Base-by-base conservation (phyloP, 116 monocot genomes). In the Posidonia oceanica region DNA sequence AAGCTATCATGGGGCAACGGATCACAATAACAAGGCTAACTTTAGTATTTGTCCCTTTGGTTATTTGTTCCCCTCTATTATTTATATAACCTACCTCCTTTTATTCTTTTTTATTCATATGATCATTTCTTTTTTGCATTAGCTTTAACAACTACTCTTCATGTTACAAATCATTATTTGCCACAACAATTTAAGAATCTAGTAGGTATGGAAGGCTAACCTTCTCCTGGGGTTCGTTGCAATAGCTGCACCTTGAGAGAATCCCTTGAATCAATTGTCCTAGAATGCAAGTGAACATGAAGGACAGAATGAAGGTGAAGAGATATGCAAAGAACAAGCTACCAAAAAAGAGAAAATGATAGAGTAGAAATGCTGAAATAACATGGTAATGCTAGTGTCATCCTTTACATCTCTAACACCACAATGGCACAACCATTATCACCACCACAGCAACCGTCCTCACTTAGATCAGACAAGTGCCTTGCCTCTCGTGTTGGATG, bases 241-340 rank as follows among this genome's bases (percentile, higher is more conserved):
- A 55, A 20, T 69, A 56, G 69, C 29, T 69, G 69, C 55, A 56
- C 38, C 69, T 39, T 69, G 8, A 36, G 38, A 56, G 69, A 39
- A 36, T 55, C 69, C 36, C 36, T 56, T 69, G 69, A 69, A 55
- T 69, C 37, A 56, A 69, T 69, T 37, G 51, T 69, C 69, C 69
- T 69, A 56, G 37, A 69, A 37, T 16, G 6, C 38, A 69, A 52
- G 7, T 64, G 14, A 39, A 64, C 20, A 60, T 60, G n/a, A 22
- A 21, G 22, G 21, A n/a, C 60, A 60, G 21, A 22, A 60, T 29
- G 29, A 59, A 59, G 17, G 29, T 60, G 60, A 23, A 23, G 20
- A 60, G 12, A 48, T 48, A 48, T 48, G 5, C 3, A 48, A 48
- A 48, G 3, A 60, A 60, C 21, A 60, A 60, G 23, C 8, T 0